Evolutionary conservation across 495 filamentous ascomycete species (phyloP), one percentile per base, ranked within the genome.

Genomic region (Podospora sp.): DNA sequence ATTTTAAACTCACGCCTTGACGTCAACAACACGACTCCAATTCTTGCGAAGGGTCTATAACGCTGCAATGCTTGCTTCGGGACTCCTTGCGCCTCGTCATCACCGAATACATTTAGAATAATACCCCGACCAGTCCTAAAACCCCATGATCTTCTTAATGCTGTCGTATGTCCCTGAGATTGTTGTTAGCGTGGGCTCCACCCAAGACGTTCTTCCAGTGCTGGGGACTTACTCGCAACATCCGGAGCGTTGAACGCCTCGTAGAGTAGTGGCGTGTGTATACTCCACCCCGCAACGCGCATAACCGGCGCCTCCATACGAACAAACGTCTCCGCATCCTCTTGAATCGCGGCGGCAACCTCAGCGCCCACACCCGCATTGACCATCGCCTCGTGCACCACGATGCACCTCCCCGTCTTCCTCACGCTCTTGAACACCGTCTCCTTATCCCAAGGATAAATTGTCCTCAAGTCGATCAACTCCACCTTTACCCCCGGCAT

Each of bases 311-410:
- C 94, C 71, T 98, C 93, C 5, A 99, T 80, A 24, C 88, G 86
- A 72, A 97, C 75, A 74, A 99, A 99, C 0, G 93, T 92, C 55
- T 86, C 81, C n/a, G 81, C 70, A 56, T 87, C 87, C 59, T 94
- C 92, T 74, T 98, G 94, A 63, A 99, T 91, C 9, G 92, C 94
- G 0, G 93, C 92, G 0, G 96, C 92, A 4, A 99, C 89, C 74
- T 98, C 93, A 20, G 96, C 94, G 11, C 96, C 95, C 24, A 98
- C 86, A 14, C 95, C 96, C 16, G 92, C 94, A 76, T 97, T 98
- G 62, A 96, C 82, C 92, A 97, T 97, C 63, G 92, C 90, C 78
- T 99, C 95, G 76, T 99, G 95, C 9, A 98, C 95, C 1, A 99
- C 90, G 33, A 99, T 84, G 35, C 92, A 94, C 60, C 94, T 79